Base-by-base conservation (phyloP, 2,329 filamentous ascomycete species). In the Fusarium verticillioides region DNA sequence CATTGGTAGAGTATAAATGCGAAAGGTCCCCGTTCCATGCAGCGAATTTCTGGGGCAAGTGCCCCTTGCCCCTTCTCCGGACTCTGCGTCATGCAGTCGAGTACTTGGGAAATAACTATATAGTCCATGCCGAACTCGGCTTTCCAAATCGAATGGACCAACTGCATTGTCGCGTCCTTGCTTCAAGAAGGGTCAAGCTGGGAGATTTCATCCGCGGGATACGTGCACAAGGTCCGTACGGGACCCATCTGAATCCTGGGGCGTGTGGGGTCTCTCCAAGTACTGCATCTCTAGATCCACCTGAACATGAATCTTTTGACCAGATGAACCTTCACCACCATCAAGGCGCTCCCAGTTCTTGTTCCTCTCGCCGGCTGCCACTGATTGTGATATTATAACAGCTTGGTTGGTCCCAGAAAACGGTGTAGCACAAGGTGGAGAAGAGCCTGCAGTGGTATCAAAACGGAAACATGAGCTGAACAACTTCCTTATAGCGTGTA, bases 201-300 rank as follows among this genome's bases (percentile, higher is more conserved):
- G 0, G 4, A 44, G 7, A 19, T 3, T 2, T 19, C 5, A 19
- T 7, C 23, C 23, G 5, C 23, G 23, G 23, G 7, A 9, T 3
- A 19, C 12, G 7, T 4, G 23, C 3, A 26, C 16, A 44, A 44
- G 42, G 4, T 44, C 4, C 16, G 10, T 11, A 6, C 7, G 4
- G 0, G 42, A 44, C 0, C 11, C 23, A 6, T 44, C 16, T 13
- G 11, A 19, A 13, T 26, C 23, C 16, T 13, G 23, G 16, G 16
- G 23, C 7, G 23, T 44, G 16, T 26, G 42, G 11, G 16, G 23
- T 26, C 23, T 44, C 19, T 44, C 11, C 42, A 13, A 19, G 23
- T 10, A 44, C 7, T 44, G 42, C 42, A 44, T 26, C 42, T 44
- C 42, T 16, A 26, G 3, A 26, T 44, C 23, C 16, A 19, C 42